phyloP scores from a whole-genome alignment of 2,329 filamentous ascomycete species.

The Diplodia corticola region DNA sequence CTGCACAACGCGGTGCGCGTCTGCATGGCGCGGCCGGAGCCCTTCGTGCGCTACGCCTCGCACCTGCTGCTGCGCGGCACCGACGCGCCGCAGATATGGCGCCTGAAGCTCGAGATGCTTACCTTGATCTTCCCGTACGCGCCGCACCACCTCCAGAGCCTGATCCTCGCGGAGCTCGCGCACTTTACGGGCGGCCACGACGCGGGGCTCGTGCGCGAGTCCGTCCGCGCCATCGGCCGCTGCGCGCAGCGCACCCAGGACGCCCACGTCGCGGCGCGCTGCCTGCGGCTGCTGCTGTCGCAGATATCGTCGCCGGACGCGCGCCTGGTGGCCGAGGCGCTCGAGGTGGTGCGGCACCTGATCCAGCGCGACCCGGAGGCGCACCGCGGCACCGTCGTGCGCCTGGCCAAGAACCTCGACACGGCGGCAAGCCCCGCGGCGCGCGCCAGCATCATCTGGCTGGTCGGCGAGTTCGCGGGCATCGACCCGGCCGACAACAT shows the following conservation, averaged over 20 bases:
- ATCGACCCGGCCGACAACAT: conserved; percentile 81
- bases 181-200: conserved; percentile 83
- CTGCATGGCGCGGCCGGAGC: conserved; percentile 69
- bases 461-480: conserved; percentile 91
- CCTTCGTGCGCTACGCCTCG: conserved; percentile 84
- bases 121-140: conserved; percentile 88
- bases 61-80: conserved; percentile 85
- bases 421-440: conserved; percentile 84
- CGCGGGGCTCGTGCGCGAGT: conserved; percentile 78
- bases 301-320: conserved; percentile 89
- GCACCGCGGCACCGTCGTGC: conserved; percentile 82
- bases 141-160: conserved; percentile 71
- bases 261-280: conserved; percentile 69
- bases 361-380: conserved; percentile 85
- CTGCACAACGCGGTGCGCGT: conserved; percentile 96
- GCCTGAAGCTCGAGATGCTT: conserved; percentile 86
- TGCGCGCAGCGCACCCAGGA: conserved; percentile 75
- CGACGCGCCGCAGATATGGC: conserved; percentile 81
- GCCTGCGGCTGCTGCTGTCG: conserved; percentile 76
- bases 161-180: conserved; percentile 89
- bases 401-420: conserved; percentile 87
- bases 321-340: conserved; percentile 82
- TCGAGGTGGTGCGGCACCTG: conserved; percentile 92
- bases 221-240: conserved; percentile 87
- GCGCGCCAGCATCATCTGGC: conserved; percentile 92